Percentiles rank a stretch among this genome's conserved stretches.
phyloP scores from a whole-genome alignment of 2,329 filamentous ascomycete genomes.

The Trichoderma gracile region DNA sequence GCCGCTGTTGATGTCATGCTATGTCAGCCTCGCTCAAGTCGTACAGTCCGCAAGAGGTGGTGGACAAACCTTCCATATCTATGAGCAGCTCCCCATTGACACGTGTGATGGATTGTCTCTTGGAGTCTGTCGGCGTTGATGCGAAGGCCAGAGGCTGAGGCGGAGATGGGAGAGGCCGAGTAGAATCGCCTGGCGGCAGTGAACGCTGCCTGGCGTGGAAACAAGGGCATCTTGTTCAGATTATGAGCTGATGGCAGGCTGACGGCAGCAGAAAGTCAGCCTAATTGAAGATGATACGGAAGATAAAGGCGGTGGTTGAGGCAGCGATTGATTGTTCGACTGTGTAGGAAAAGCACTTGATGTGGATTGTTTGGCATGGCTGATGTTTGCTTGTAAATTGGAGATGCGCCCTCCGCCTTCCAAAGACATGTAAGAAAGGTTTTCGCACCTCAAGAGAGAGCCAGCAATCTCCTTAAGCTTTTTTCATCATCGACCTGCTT shows the following conservation, averaged over 20 bases:
- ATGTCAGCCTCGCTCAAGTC: not conserved
- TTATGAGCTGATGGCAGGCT: not conserved
- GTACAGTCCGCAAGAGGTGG: too few relatives aligned
- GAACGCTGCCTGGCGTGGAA: not conserved
- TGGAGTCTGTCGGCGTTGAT: conserved; percentile 36
- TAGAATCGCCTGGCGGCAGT: conserved; percentile 11
- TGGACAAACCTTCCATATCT: conserved; percentile 35
- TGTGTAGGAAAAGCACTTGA: not conserved
- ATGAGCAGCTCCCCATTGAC: conserved; percentile 39
- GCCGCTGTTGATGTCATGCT: conserved; percentile 26
- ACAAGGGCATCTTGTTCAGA: not conserved
- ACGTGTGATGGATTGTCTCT: conserved; percentile 38
- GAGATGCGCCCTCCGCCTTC: conserved; percentile 17
- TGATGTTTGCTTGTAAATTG: not conserved
- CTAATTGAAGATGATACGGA: not conserved
- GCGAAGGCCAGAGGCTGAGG: conserved; percentile 27
- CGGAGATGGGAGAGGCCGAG: conserved; percentile 12
- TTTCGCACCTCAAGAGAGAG: too few relatives aligned
- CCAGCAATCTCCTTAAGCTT: too few relatives aligned
- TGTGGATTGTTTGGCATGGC: conserved; percentile 7
- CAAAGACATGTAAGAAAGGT: not conserved
- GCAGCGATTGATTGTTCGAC: not conserved
- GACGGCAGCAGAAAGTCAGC: not conserved
- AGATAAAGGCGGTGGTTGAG: too few relatives aligned
- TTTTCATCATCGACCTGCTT: too few relatives aligned